Conservation (phyloP, 1,284 basidiomycete genomes). For the Trametes polyzona region DNA sequence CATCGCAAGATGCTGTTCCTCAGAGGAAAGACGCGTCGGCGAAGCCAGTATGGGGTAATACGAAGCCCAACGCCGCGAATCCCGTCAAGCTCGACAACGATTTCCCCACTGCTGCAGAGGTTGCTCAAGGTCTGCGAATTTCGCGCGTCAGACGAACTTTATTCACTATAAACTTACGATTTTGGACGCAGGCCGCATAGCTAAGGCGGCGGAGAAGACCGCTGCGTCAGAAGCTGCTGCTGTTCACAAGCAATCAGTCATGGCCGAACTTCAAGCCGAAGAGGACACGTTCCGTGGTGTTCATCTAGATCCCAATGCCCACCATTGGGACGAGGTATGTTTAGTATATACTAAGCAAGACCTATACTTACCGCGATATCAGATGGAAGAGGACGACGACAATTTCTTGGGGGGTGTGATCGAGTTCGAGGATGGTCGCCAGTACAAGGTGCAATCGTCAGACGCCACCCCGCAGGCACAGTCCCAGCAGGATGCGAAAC, state of each 20-base stretch:
- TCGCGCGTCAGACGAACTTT: not conserved
- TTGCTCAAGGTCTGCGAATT: constrained; percentile 67
- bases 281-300: constrained; percentile 93
- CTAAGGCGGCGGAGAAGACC: constrained; percentile 36
- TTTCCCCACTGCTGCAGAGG: constrained; percentile 94
- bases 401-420: constrained; percentile 88
- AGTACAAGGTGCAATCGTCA: constrained; percentile 76
- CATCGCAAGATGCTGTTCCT: constrained; percentile 37
- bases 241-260: constrained; percentile 61
- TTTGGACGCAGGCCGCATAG: constrained; percentile 30
- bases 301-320: constrained; percentile 88
- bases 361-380: constrained; percentile 7
- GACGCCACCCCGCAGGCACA: constrained; percentile 36
- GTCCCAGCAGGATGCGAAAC: constrained; percentile 19
- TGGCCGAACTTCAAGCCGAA: constrained; percentile 71
- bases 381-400: constrained; percentile 91
- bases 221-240: constrained; percentile 42
- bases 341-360: not conserved
- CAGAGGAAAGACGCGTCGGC: constrained; percentile 48
- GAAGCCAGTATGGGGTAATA: constrained; percentile 68
- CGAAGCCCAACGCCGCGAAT: constrained; percentile 43
- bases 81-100: constrained; percentile 53
- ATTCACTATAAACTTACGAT: constrained; percentile 21
- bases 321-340: constrained; percentile 95
- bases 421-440: constrained; percentile 90